Evolutionary conservation across 257 asterid species (phyloP).

Genomic region (Scutellaria barbata): DNA sequence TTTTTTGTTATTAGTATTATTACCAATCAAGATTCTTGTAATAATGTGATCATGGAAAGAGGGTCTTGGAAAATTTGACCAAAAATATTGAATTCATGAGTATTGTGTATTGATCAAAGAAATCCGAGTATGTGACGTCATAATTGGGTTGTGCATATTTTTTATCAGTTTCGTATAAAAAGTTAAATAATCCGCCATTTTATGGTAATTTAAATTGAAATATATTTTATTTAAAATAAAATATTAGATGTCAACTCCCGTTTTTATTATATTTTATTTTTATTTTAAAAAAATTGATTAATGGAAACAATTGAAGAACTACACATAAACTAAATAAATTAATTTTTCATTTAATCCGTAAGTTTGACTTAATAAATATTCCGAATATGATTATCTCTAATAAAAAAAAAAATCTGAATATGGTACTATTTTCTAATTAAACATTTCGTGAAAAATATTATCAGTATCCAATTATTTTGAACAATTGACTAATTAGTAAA

Average conservation of each 20-base stretch:
- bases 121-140: too few relatives aligned
- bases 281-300: too few relatives aligned
- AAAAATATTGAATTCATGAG: background rate
- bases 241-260: background rate
- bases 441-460: background rate
- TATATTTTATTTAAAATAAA: background rate
- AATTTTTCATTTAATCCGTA: background rate
- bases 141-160: too few relatives aligned
- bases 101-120: too few relatives aligned
- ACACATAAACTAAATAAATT: too few relatives aligned
- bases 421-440: background rate
- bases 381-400: too few relatives aligned
- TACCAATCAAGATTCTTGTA: conserved; percentile 13
- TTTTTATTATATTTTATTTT: too few relatives aligned
- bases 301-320: background rate
- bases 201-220: background rate
- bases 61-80: background rate
- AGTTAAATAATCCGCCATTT: background rate
- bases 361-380: background rate
- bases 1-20: conserved; percentile 29
- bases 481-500: too few relatives aligned
- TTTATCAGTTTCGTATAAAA: too few relatives aligned
- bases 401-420: too few relatives aligned
- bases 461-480: too few relatives aligned
- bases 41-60: conserved; percentile 20